Conservation (phyloP, 306 rosid genomes). For the Betula pendula region DNA sequence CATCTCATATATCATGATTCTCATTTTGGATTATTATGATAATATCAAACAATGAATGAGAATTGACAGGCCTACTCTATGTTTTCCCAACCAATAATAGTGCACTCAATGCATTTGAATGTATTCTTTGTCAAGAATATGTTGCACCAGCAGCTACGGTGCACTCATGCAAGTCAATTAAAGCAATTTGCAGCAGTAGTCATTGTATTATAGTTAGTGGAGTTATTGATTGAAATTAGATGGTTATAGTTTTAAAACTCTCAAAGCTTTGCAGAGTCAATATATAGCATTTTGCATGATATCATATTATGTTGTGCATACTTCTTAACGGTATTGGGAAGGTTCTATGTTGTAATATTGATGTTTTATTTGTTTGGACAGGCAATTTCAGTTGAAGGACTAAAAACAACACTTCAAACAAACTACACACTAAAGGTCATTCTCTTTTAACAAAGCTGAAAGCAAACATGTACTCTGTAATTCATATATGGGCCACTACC, state of each 20-base stretch:
- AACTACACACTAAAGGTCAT: constrained; percentile 54
- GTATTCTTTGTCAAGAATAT: neutral
- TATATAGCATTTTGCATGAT: neutral
- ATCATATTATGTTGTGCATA: neutral
- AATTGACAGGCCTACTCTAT: neutral
- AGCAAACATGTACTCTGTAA: neutral
- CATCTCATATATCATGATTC: neutral
- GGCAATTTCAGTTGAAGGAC: constrained; percentile 47
- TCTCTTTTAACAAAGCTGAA: neutral
- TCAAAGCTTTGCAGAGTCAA: neutral
- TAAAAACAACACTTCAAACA: constrained; percentile 42
- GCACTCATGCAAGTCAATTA: neutral
- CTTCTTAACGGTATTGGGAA: neutral
- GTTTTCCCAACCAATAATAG: neutral
- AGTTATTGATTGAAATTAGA: neutral
- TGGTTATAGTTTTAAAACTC: neutral
- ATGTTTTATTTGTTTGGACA: constrained; percentile 5
- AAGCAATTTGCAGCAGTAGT: neutral
- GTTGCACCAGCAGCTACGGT: neutral
- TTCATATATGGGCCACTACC: neutral
- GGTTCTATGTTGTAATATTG: neutral
- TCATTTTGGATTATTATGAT: neutral
- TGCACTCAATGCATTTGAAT: neutral
- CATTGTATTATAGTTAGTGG: neutral
- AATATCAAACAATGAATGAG: neutral